phyloP scores from a whole-genome alignment of 768 basidiomycete species.

The Stropharia rugosoannulata region DNA sequence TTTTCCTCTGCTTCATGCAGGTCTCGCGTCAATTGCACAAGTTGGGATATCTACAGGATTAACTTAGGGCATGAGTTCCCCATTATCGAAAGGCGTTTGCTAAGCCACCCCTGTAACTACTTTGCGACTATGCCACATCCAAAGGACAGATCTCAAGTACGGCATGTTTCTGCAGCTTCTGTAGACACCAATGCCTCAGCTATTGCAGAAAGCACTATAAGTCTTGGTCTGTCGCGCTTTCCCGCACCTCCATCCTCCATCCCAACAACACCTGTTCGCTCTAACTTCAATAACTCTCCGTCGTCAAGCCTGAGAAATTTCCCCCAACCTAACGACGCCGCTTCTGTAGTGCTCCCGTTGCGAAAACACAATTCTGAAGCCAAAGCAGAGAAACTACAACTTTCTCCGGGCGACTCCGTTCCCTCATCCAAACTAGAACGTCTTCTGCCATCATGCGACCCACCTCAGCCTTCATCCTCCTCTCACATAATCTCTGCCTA shows the following conservation, averaged over 20 bases:
- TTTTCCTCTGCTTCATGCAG: not conserved
- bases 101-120: not conserved
- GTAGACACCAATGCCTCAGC: conserved; percentile 55
- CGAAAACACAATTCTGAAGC: conserved; percentile 11
- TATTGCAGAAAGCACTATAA: conserved; percentile 56
- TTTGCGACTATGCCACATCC: conserved; percentile 11
- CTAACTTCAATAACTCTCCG: conserved; percentile 25
- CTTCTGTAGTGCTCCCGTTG: conserved; percentile 20
- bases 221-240: conserved; percentile 51
- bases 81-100: not conserved
- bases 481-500: conserved; percentile 33
- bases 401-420: conserved; percentile 9
- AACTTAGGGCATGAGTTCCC: not conserved
- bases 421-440: conserved; percentile 11
- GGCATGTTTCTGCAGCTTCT: conserved; percentile 39
- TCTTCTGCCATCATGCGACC: not conserved
- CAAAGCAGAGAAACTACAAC: conserved; percentile 9
- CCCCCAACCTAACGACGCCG: conserved; percentile 16
- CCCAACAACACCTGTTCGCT: conserved; percentile 38
- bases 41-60: not conserved
- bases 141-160: conserved; percentile 9
- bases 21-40: not conserved
- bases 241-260: conserved; percentile 51
- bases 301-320: conserved; percentile 23
- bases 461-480: conserved; percentile 14